Percentiles rank a stretch among this genome's conserved stretches.
These are phyloP conservation scores for Lactifluus subvellereus DNA, from an alignment of 768 basidiomycete species.

Conservation along the genomic window DNA sequence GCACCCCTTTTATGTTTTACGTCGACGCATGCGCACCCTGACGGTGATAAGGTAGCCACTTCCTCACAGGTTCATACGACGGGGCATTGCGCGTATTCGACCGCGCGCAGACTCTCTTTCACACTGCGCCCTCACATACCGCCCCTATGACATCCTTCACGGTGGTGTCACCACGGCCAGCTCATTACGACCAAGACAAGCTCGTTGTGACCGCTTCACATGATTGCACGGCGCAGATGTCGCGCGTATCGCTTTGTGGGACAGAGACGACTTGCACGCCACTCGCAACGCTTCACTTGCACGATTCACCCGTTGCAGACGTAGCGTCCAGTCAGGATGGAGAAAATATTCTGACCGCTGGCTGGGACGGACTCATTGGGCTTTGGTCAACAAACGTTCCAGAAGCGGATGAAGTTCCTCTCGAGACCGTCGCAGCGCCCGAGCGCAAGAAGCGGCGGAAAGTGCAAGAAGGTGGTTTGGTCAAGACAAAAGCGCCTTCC, in stretches of 20 bases:
- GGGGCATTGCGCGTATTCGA: conserved; percentile 69
- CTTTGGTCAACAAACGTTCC: conserved; percentile 70
- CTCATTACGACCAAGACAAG: conserved; percentile 31
- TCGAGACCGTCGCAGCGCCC: conserved; percentile 30
- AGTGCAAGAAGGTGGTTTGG: conserved; percentile 32
- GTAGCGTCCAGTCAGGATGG: conserved; percentile 52
- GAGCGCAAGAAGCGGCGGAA: conserved; percentile 57
- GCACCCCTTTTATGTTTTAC: conserved; percentile 13
- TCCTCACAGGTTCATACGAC: conserved; percentile 80
- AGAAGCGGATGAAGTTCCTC: conserved; percentile 52
- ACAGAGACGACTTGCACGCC: conserved; percentile 16
- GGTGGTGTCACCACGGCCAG: conserved; percentile 38
- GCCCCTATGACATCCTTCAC: conserved; percentile 67
- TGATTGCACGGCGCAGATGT: conserved; percentile 67
- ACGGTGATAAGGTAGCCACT: conserved; percentile 40
- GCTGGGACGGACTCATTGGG: conserved; percentile 85
- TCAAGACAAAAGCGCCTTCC: conserved; percentile 54
- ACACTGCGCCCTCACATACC: conserved; percentile 46
- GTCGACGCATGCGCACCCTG: conserved; percentile 7
- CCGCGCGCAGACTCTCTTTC: conserved; percentile 53
- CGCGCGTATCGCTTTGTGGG: conserved; percentile 27
- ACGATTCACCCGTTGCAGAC: conserved; percentile 75
- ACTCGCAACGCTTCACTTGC: conserved; percentile 73
- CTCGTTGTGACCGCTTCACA: conserved; percentile 69
- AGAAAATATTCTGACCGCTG: conserved; percentile 68